Base-by-base conservation (phyloP, 345 rosid species). In the Capsella bursapastoris region DNA sequence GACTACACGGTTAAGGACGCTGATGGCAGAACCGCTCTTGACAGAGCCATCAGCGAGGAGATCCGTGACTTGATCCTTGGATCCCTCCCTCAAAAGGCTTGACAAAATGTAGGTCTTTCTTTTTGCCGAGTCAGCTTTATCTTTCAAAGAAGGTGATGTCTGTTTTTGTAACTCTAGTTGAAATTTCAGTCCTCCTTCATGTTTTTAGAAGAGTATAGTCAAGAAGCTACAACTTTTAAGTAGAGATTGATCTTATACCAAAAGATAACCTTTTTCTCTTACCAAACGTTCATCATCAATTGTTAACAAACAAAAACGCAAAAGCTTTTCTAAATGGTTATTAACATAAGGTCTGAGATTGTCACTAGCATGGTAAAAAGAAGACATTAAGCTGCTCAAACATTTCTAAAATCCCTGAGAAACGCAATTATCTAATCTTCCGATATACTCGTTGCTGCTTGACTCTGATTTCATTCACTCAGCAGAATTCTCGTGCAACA, bases 401-500 rank as follows among this genome's bases (percentile, higher is more conserved):
- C 40, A 59, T 49, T 49, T 66, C 41, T 22, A 27, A 41, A 32
- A 18, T 3, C 69, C 50, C 66, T 67, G 43, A 35, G 35, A 67
- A 51, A 25, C 18, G 28, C 57, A 57, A 8, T 8, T 31, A 47
- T 47, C 41, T 64, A 28, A 45, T 45, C 11, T 35, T 49, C 57
- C 7, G 16, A 57, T 57, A 48, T 32, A 5, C 50, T 51, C 4
- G 31, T 45, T 50, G 40, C 63, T 32, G 73, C 68, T 32, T 2
- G 15, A 28, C 60, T 57, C 44, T 38, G 59, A 16, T 28, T 37
- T 38, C 25, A 13, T 47, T 83, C 84, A 84, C 44, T 25, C 60
- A 5, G 80, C 78, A 0, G 97, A 89, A 82, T 87, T 86, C 82
- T 90, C 98, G 61, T 93, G 97, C 84, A 92, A 63, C 15, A 88